Evolutionary conservation across 495 filamentous ascomycete genomes (phyloP).

Genomic region (Podospora sp.): DNA sequence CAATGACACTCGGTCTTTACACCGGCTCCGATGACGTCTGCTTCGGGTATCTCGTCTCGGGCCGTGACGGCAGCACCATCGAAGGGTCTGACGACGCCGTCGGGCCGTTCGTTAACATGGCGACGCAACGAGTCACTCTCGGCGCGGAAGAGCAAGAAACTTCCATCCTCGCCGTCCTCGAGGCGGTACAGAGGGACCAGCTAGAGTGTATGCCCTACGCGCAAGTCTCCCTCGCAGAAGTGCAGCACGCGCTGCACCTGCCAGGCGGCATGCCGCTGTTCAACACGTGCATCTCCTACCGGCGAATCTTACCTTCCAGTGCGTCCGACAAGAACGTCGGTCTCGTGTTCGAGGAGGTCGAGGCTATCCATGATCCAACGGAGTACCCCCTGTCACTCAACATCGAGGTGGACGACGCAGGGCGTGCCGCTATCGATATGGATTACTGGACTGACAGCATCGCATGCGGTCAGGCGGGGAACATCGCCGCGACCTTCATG

Average conservation of each 20-base stretch:
- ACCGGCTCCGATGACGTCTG: slow-evolving; percentile 45
- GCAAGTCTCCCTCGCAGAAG: slow-evolving; percentile 44
- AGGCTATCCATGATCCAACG: slow-evolving; percentile 56
- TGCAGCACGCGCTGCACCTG: slow-evolving; percentile 42
- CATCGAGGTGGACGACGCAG: slow-evolving; percentile 52
- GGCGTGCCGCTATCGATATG: slow-evolving; percentile 49
- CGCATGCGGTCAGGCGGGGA: slow-evolving; percentile 45
- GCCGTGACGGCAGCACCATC: slow-evolving; percentile 46
- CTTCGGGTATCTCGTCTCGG: slow-evolving; percentile 47
- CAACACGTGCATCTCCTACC: slow-evolving; percentile 39
- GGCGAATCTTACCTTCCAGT: slow-evolving; percentile 11
- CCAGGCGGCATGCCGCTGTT: slow-evolving; percentile 37
- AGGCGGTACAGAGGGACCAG: slow-evolving; percentile 37
- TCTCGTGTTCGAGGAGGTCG: slow-evolving; percentile 23
- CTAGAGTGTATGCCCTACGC: slow-evolving; percentile 41
- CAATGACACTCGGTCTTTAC: slow-evolving; percentile 43
- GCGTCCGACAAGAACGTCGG: neutral
- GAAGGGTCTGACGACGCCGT: slow-evolving; percentile 49
- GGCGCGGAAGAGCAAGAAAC: neutral
- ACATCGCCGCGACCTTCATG: slow-evolving; percentile 53
- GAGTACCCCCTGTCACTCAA: slow-evolving; percentile 60
- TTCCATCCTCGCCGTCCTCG: slow-evolving; percentile 22
- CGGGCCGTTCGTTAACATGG: slow-evolving; percentile 60
- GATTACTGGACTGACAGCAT: slow-evolving; percentile 59
- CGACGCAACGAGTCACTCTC: slow-evolving; percentile 50